phyloP scores from a whole-genome alignment of 257 asterid species.

The Salvia splendens region DNA sequence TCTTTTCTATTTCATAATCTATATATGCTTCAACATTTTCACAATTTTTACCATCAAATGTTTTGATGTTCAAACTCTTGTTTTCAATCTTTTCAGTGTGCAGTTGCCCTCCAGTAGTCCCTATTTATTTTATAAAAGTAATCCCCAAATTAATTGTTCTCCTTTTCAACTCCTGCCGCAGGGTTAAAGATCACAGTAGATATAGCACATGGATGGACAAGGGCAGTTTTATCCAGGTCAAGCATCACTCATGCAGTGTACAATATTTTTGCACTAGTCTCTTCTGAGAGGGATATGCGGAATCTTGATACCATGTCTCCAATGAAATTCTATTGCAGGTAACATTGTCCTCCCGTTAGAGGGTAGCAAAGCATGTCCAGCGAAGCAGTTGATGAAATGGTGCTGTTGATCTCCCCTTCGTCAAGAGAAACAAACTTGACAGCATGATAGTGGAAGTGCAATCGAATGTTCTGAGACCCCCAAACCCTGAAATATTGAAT shows the following conservation, averaged over 20 bases:
- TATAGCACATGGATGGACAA: slow-evolving; percentile 69
- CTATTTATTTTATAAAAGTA: no score
- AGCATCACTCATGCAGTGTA: slow-evolving; percentile 8
- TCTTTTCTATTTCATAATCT: neutral
- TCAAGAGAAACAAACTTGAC: neutral
- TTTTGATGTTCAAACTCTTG: slow-evolving; percentile 14
- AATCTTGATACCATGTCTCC: neutral
- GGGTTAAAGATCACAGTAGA: slow-evolving; percentile 75
- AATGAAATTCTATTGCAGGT: neutral
- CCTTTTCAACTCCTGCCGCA: slow-evolving; percentile 27
- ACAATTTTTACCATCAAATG: neutral
- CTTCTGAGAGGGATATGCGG: no score
- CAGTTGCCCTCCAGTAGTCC: neutral
- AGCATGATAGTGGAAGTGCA: neutral
- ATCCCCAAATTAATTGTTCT: slow-evolving; percentile 9
- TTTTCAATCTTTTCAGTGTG: neutral
- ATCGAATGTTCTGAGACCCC: neutral
- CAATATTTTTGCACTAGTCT: neutral
- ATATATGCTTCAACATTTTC: neutral
- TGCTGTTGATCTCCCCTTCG: slow-evolving; percentile 13
- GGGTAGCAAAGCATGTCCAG: neutral
- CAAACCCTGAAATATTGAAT: neutral
- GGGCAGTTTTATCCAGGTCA: slow-evolving; percentile 47
- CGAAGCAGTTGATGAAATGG: neutral
- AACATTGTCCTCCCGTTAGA: neutral